Conservation (phyloP, 2,329 filamentous ascomycete species). For the Pyricularia grisea region DNA sequence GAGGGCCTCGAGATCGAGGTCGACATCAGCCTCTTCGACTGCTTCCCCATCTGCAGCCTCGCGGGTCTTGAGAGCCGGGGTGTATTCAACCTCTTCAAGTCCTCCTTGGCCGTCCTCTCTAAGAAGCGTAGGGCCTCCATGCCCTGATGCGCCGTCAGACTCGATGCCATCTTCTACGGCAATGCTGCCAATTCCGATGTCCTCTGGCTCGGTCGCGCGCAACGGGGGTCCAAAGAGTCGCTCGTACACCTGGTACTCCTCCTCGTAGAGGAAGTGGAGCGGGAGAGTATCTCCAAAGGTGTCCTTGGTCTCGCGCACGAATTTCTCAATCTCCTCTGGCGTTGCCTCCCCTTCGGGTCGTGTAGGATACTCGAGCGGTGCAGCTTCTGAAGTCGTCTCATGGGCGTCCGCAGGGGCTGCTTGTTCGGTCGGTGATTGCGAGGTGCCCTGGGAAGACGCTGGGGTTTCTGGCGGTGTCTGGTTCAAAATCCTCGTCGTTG, state of each 20-base stretch:
- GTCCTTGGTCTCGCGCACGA: slow-evolving; percentile 63
- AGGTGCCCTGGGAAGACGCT: background rate
- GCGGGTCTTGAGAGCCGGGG: background rate
- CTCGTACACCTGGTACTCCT: slow-evolving; percentile 69
- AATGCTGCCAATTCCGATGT: slow-evolving; percentile 39
- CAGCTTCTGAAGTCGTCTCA: background rate
- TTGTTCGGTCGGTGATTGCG: background rate
- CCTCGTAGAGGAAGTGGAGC: slow-evolving; percentile 54
- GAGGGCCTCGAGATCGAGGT: background rate
- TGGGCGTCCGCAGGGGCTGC: background rate
- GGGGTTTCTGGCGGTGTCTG: background rate
- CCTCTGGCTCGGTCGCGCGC: slow-evolving; percentile 48
- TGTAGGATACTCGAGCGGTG: background rate
- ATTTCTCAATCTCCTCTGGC: slow-evolving; percentile 40
- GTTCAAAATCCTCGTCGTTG: slow-evolving; percentile 3
- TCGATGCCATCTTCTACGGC: slow-evolving; percentile 12
- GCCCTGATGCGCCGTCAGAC: slow-evolving; percentile 9
- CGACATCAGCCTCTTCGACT: background rate
- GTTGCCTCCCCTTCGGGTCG: background rate
- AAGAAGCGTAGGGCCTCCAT: slow-evolving; percentile 37
- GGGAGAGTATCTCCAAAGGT: slow-evolving; percentile 72
- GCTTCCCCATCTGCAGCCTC: background rate
- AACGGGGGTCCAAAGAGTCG: slow-evolving; percentile 72
- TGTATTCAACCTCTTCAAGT: slow-evolving; percentile 24
- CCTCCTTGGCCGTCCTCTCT: slow-evolving; percentile 45